Conservation (phyloP, 1,139 yeast species). For the Groenewaldozyma auringiensis region DNA sequence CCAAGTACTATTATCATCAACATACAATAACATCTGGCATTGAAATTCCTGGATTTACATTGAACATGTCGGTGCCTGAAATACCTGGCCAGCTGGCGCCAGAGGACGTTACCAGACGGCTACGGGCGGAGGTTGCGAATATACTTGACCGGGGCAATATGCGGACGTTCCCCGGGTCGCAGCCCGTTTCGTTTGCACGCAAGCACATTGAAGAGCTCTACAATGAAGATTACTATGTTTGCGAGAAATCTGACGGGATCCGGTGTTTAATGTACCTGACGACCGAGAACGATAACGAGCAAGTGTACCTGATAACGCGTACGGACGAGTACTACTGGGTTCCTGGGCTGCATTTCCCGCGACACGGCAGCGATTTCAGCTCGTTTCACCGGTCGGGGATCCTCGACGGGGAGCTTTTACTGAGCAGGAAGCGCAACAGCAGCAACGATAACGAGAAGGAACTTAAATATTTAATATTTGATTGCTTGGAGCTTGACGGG, state of each 20-base stretch:
- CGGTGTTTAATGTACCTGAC: constrained; percentile 75
- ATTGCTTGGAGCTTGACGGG: constrained; percentile 80
- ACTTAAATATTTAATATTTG: constrained; percentile 78
- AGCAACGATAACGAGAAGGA: constrained; percentile 41
- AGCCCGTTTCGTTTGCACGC: constrained; percentile 86
- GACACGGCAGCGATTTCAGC: constrained; percentile 44
- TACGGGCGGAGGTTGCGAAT: constrained; percentile 62
- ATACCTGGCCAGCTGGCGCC: constrained; percentile 80
- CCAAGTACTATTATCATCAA: too few species aligned
- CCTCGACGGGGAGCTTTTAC: constrained; percentile 84
- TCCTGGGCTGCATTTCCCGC: constrained; percentile 80
- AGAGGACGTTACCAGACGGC: constrained; percentile 57
- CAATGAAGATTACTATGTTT: constrained; percentile 70
- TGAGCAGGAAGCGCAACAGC: constrained; percentile 32
- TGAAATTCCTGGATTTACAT: too few species aligned
- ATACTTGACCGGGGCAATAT: constrained; percentile 41
- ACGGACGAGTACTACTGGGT: constrained; percentile 79
- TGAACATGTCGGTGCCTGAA: constrained; percentile 47
- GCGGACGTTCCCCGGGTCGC: constrained; percentile 71
- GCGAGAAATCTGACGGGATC: constrained; percentile 94
- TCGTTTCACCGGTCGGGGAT: constrained; percentile 71
- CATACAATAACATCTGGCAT: too few species aligned
- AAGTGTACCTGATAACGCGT: constrained; percentile 68
- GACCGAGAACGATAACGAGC: constrained; percentile 42
- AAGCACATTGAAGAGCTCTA: constrained; percentile 58